Percentiles rank a stretch among this genome's conserved stretches.
These are phyloP conservation scores for Psidium guajava DNA, from an alignment of 345 rosid genomes.

Conservation along the genomic window DNA sequence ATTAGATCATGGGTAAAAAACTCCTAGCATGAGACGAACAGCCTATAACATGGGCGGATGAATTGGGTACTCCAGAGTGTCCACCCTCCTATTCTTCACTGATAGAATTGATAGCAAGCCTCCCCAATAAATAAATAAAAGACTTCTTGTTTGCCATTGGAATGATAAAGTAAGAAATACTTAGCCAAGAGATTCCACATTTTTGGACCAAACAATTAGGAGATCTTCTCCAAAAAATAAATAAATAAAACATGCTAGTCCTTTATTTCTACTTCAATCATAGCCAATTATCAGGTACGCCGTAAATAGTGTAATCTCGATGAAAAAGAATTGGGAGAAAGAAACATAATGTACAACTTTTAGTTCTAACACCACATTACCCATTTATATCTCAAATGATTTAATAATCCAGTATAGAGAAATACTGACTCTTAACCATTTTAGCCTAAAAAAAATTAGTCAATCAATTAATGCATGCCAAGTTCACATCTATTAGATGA, in stretches of 20 bases:
- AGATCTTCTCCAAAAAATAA: neutral
- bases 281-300: neutral
- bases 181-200: neutral
- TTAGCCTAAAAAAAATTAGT: neutral
- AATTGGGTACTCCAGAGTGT: neutral
- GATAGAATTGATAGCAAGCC: neutral
- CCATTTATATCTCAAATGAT: neutral
- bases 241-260: neutral
- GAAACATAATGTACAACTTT: neutral
- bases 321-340: neutral
- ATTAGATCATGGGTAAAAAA: neutral
- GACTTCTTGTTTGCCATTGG: neutral
- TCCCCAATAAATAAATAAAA: neutral
- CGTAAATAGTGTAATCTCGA: neutral
- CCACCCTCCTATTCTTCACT: neutral
- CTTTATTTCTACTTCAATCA: neutral
- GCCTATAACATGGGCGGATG: neutral
- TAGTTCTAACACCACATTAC: neutral
- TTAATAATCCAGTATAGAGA: neutral
- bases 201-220: neutral
- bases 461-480: neutral
- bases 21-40: neutral
- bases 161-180: neutral
- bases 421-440: neutral
- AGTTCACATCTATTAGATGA: neutral